Evolutionary conservation across 179 eudicot species (phyloP).

Genomic region (Amaranthus tricolor): DNA sequence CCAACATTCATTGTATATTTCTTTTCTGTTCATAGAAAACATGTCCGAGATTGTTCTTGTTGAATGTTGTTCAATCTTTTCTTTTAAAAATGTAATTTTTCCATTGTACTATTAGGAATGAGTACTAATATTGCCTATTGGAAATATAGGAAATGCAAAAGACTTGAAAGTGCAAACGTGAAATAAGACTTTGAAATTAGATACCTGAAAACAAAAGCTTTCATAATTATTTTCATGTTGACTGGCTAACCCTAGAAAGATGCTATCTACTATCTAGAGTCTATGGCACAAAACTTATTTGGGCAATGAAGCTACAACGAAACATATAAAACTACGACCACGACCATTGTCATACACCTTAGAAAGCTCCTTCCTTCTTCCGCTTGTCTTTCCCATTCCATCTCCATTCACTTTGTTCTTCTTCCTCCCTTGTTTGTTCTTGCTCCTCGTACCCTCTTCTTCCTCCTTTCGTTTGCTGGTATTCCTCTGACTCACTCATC

Average conservation of each 20-base stretch:
- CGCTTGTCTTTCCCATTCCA: constrained; percentile 21
- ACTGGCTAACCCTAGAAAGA: not conserved
- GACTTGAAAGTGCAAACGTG: not conserved
- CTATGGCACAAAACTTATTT: not conserved
- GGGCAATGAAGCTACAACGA: not conserved
- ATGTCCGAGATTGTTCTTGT: too few relatives aligned
- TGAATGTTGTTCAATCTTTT: too few relatives aligned
- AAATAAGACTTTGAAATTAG: not conserved
- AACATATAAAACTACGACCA: not conserved
- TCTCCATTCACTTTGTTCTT: constrained; percentile 24
- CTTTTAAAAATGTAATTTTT: too few relatives aligned
- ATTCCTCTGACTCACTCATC: not conserved
- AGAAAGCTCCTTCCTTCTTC: constrained; percentile 15
- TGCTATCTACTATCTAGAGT: too few relatives aligned
- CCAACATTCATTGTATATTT: too few relatives aligned
- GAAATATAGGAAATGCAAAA: not conserved
- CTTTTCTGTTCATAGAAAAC: too few relatives aligned
- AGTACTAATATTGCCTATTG: too few relatives aligned
- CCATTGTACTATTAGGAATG: too few relatives aligned
- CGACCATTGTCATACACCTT: not conserved
- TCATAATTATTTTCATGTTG: not conserved
- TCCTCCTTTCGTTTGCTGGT: not conserved
- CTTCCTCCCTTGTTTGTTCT: constrained; percentile 16
- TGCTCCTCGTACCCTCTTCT: constrained; percentile 10
- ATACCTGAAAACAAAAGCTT: not conserved